Conservation (phyloP, 176 grass and related monocot genomes). For the Cenchrus americanus region DNA sequence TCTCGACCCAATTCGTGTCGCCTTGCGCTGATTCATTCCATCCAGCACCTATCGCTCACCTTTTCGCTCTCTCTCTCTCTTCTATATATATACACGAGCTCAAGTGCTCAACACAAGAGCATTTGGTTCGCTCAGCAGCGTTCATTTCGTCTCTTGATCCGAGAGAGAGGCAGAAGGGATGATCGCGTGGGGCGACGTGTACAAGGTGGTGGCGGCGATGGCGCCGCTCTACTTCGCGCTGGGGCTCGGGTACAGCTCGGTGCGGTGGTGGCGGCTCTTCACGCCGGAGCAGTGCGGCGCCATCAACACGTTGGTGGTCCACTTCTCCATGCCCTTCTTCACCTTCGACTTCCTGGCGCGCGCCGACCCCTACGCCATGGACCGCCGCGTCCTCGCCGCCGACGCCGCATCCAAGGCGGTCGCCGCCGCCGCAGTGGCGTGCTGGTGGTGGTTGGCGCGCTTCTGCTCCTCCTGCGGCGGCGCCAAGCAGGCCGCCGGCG, state of each 20-base stretch:
- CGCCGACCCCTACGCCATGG: constrained; percentile 51
- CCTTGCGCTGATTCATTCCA: too few species aligned
- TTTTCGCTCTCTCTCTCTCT: too few species aligned
- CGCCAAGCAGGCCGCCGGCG: neutral
- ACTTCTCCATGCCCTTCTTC: constrained; percentile 78
- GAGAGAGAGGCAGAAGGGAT: constrained; percentile 10
- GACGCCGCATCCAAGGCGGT: constrained; percentile 59
- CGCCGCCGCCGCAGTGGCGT: constrained; percentile 12
- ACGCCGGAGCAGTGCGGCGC: constrained; percentile 56
- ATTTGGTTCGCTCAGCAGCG: too few species aligned
- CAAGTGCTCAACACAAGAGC: too few species aligned
- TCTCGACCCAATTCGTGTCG: too few species aligned
- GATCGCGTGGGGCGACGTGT: constrained; percentile 57
- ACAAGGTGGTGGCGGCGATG: constrained; percentile 66
- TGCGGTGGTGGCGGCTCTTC: constrained; percentile 71
- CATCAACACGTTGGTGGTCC: constrained; percentile 57
- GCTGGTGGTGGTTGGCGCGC: constrained; percentile 2
- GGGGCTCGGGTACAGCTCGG: constrained; percentile 53
- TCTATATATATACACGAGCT: too few species aligned
- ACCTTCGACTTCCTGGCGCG: constrained; percentile 62
- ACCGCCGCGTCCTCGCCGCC: constrained; percentile 57
- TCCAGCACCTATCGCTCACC: too few species aligned
- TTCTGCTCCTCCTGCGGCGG: neutral
- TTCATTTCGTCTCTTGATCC: too few species aligned
- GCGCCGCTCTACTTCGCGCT: constrained; percentile 72